Evolutionary conservation across 345 rosid genomes (phyloP), one percentile per base, ranked within the genome.

Genomic region (Boechera divaricarpa): DNA sequence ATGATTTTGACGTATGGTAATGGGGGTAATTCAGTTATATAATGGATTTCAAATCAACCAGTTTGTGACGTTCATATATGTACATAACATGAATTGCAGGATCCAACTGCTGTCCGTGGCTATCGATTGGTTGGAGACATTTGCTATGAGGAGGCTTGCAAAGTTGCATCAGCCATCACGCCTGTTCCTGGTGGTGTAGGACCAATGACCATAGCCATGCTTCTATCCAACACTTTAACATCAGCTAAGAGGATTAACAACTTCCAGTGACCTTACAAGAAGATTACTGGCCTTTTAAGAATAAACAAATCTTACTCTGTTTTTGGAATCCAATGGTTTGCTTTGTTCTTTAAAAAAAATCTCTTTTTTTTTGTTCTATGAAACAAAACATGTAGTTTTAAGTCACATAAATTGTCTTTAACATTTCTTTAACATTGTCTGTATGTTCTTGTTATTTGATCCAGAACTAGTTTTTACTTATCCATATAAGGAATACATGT

Each of bases 121-220:
- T 88, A 88, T 79, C 80, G 83, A 73, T 79, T 91, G 32, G 97
- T 89, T 6, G 97, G 98, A 72, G 97, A 91, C 77, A 84, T 93
- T 81, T 87, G 88, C 79, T 88, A 88, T 8, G 91, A 93, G 57
- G 94, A 93, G 77, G 98, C 88, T 39, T 69, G 88, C 77, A 75
- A 87, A 77, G 87, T 87, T 67, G 97, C 96, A 67, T 85, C 90
- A 31, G 92, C 92, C 13, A 58, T 89, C 63, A 93, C 98, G 39
- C 95, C 95, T 39, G 95, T 93, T 73, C 97, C 93, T 0, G 92
- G 98, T 5, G 97, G 97, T 65, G 97, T 93, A 62, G 98, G 98
- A 73, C 94, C 97, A 0, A 91, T 93, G 97, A 91, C 97, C 5
- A 88, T 90, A 70, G 97, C 94, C 28, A 87, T 93, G 97, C 98